Conservation (phyloP, 768 basidiomycete genomes). For the Amanita molliuscula region DNA sequence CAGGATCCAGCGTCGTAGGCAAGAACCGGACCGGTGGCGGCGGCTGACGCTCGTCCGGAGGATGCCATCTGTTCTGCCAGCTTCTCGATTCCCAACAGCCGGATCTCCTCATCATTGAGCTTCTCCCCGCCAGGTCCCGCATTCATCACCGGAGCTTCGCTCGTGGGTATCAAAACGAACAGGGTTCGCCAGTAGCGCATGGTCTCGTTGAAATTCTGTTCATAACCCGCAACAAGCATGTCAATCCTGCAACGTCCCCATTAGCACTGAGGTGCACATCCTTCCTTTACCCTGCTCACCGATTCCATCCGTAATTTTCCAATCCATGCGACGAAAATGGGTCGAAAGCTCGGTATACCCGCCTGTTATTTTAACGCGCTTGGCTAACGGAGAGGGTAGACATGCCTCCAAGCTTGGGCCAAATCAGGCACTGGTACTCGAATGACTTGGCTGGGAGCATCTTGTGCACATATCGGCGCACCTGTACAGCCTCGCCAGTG, state of each 20-base stretch:
- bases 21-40: constrained; percentile 64
- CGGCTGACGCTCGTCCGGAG: constrained; percentile 43
- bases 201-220: constrained; percentile 70
- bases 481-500: constrained; percentile 83
- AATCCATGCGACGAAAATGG: constrained; percentile 63
- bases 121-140: constrained; percentile 59
- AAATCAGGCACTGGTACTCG: constrained; percentile 83
- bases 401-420: constrained; percentile 75
- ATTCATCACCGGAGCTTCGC: constrained; percentile 49
- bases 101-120: constrained; percentile 79
- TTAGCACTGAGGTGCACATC: not conserved
- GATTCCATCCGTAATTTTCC: constrained; percentile 82
- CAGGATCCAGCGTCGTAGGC: constrained; percentile 78
- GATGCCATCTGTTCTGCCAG: constrained; percentile 83
- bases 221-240: constrained; percentile 78
- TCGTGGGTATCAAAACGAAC: constrained; percentile 85
- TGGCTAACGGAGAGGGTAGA: not conserved
- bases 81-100: constrained; percentile 83
- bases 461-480: constrained; percentile 74
- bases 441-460: constrained; percentile 54
- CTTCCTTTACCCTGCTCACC: constrained; percentile 29
- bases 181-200: constrained; percentile 91
- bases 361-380: constrained; percentile 16
- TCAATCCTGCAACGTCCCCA: constrained; percentile 45
- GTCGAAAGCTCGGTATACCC: constrained; percentile 78